Conservation (phyloP, 1,284 basidiomycete genomes). For the Volvariella surrecta region DNA sequence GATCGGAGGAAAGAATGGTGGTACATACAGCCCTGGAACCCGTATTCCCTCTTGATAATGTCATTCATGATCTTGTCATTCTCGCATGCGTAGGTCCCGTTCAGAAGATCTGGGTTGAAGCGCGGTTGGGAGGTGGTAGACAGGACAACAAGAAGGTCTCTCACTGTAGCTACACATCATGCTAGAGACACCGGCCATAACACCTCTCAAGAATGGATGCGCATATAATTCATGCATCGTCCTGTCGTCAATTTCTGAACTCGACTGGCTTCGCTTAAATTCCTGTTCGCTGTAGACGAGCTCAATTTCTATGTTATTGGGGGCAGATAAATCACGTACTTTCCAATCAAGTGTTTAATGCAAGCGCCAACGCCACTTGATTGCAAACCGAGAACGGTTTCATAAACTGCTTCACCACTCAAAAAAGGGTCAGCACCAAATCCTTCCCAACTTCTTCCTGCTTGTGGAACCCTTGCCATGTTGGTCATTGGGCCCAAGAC, state of each 20-base stretch:
- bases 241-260: constrained; percentile 69
- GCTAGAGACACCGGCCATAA: constrained; percentile 69
- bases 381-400: constrained; percentile 73
- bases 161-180: constrained; percentile 66
- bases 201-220: constrained; percentile 63
- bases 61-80: constrained; percentile 71
- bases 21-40: constrained; percentile 70
- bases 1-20: background rate
- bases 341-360: constrained; percentile 73
- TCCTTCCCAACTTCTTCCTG: constrained; percentile 82
- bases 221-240: constrained; percentile 72
- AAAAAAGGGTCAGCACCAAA: constrained; percentile 77
- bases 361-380: constrained; percentile 65
- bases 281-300: constrained; percentile 50
- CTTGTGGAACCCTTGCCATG: constrained; percentile 55
- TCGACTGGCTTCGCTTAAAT: constrained; percentile 41
- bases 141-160: constrained; percentile 6
- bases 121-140: background rate
- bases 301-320: background rate
- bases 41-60: constrained; percentile 72
- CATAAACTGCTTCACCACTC: constrained; percentile 61
- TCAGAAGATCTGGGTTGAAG: constrained; percentile 43
- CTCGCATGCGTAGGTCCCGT: constrained; percentile 75
- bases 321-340: constrained; percentile 31
- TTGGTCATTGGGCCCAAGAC: constrained; percentile 65